These are phyloP conservation scores for Nowakowskiella sp. DNA, from an alignment of 192 early-diverging fungal species.

Conservation along the genomic window DNA sequence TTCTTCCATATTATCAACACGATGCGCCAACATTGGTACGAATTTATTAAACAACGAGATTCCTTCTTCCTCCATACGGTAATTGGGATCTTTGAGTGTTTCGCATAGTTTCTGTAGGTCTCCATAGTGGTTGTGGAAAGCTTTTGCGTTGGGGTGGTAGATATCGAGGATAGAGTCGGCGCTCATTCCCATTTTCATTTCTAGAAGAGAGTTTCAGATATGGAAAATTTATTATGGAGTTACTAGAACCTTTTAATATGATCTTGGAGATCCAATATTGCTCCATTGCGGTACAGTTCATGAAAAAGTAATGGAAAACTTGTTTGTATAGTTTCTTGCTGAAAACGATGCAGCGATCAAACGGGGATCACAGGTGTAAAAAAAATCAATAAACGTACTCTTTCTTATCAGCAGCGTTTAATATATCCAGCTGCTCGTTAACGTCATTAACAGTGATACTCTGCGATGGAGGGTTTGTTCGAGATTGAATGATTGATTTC, in stretches of 20 bases:
- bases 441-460: constrained; percentile 51
- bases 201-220: constrained; percentile 15
- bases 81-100: constrained; percentile 44
- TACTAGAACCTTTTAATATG: constrained; percentile 55
- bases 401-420: constrained; percentile 27
- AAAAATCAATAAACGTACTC: constrained; percentile 1
- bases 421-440: constrained; percentile 43
- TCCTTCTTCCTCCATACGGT: constrained; percentile 6
- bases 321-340: constrained; percentile 31
- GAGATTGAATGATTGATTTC: constrained; percentile 33
- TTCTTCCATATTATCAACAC: constrained; percentile 34
- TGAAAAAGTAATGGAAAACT: constrained; percentile 45
- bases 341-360: background rate
- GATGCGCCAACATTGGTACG: constrained; percentile 59
- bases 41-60: constrained; percentile 53
- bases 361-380: background rate
- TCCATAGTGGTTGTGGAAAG: constrained; percentile 58
- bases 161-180: constrained; percentile 58
- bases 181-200: constrained; percentile 64
- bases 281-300: constrained; percentile 53
- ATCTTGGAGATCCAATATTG: constrained; percentile 72
- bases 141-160: constrained; percentile 63
- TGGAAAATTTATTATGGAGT: background rate
- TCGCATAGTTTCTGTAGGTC: constrained; percentile 49
- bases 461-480: constrained; percentile 29